Conservation (phyloP, 2,329 filamentous ascomycete genomes). For the Colletotrichum sojae region DNA sequence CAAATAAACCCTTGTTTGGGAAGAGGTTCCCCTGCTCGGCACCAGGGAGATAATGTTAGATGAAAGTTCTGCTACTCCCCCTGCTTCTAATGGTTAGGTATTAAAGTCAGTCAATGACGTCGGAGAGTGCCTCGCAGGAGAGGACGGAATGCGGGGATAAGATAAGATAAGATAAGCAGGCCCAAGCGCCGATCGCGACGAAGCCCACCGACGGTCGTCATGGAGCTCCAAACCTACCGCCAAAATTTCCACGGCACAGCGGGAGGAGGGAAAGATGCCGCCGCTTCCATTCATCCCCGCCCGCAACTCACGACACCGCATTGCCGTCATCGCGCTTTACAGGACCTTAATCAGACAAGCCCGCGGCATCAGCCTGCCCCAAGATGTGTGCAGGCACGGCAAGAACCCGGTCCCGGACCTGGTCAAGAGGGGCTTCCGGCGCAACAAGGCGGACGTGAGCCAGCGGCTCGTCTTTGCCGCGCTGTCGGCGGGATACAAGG, state of each 20-base stretch:
- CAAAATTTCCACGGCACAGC: conserved; percentile 17
- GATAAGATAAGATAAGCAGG: conserved; percentile 6
- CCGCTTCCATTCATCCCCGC: conserved; percentile 59
- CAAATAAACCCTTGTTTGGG: too few relatives aligned
- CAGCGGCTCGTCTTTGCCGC: conserved; percentile 72
- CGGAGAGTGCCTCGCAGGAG: too few relatives aligned
- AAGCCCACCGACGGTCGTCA: neutral
- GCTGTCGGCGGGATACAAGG: conserved; percentile 78
- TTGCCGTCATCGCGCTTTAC: conserved; percentile 78
- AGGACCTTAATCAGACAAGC: conserved; percentile 76
- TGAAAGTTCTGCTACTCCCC: too few relatives aligned
- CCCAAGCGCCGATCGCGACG: conserved; percentile 9
- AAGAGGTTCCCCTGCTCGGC: too few relatives aligned
- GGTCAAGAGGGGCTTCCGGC: conserved; percentile 73
- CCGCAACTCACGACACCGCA: conserved; percentile 66
- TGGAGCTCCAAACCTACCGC: neutral
- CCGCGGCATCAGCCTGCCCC: conserved; percentile 65
- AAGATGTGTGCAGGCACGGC: conserved; percentile 54
- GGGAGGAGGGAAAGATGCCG: conserved; percentile 9
- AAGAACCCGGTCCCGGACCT: conserved; percentile 68
- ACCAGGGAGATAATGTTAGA: too few relatives aligned
- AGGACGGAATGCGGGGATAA: neutral
- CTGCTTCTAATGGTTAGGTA: too few relatives aligned
- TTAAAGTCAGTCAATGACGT: too few relatives aligned
- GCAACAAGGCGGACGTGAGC: conserved; percentile 71